Conservation (phyloP, 208 protist species). For the Borovskyia barvae region DNA sequence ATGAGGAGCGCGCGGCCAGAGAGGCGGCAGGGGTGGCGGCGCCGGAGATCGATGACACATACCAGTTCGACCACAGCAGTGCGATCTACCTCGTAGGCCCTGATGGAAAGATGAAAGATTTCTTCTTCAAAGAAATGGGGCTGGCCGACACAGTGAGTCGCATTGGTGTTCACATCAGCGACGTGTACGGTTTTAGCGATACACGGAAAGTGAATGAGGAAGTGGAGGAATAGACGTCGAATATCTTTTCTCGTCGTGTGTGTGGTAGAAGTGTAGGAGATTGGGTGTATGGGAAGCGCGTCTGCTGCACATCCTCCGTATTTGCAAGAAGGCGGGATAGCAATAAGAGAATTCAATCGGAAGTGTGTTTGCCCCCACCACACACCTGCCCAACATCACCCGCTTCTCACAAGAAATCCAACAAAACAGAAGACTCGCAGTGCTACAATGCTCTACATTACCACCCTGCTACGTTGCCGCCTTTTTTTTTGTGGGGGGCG, state of each 20-base stretch:
- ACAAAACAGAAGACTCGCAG: too few species aligned
- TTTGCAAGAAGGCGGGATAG: too few species aligned
- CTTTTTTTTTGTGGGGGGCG: too few species aligned
- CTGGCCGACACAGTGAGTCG: conserved; percentile 51
- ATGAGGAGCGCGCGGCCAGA: conserved; percentile 59
- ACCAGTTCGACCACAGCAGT: conserved; percentile 88
- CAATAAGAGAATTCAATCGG: too few species aligned
- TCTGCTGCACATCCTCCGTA: too few species aligned
- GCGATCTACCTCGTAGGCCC: conserved; percentile 83
- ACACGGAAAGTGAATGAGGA: conserved; percentile 20
- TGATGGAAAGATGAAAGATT: conserved; percentile 88
- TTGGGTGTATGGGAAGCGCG: too few species aligned
- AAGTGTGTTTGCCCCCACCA: too few species aligned
- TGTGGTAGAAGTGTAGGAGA: too few species aligned
- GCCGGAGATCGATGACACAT: conserved; percentile 67
- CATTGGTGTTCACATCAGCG: conserved; percentile 61
- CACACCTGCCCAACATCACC: too few species aligned
- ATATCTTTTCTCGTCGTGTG: background rate
- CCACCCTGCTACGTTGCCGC: too few species aligned
- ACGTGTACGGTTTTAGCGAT: conserved; percentile 81
- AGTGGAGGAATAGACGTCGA: conserved; percentile 2
- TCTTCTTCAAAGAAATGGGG: conserved; percentile 88
- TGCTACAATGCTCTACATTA: too few species aligned
- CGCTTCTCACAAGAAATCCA: too few species aligned
- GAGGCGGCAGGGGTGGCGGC: conserved; percentile 58